Percentiles rank a stretch among this genome's conserved stretches.
These are phyloP conservation scores for Aspergillus caelatus DNA, from an alignment of 2,329 filamentous ascomycete species.

Conservation along the genomic window DNA sequence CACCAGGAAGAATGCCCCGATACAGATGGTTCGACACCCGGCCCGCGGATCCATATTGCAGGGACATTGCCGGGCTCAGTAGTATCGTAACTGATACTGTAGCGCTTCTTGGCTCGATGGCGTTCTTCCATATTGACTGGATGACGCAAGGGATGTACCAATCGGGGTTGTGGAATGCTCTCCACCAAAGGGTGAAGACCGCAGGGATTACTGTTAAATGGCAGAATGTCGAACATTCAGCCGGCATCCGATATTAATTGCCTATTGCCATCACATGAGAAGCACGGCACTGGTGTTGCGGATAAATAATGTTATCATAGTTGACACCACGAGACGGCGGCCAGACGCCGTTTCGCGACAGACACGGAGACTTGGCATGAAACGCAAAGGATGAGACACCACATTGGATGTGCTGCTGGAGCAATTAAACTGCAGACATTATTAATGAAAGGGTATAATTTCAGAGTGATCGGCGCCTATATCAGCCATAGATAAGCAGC, in stretches of 20 bases:
- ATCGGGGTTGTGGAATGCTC: not conserved
- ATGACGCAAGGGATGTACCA: not conserved
- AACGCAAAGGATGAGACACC: not conserved
- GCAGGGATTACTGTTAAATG: not conserved
- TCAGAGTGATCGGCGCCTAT: not conserved
- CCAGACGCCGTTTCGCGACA: not conserved
- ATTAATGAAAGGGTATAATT: not conserved
- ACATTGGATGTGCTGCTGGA: too few relatives aligned
- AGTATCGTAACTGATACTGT: not conserved
- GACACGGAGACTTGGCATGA: not conserved
- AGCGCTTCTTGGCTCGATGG: not conserved
- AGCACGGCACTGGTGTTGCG: not conserved
- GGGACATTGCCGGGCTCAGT: slow-evolving; percentile 2
- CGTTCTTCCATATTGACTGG: not conserved
- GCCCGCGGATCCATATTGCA: slow-evolving; percentile 6
- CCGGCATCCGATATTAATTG: not conserved
- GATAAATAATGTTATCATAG: not conserved
- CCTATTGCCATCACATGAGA: not conserved
- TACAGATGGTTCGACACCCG: slow-evolving; percentile 3
- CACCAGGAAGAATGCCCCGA: not conserved
- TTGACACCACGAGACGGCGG: not conserved
- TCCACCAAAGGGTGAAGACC: not conserved
- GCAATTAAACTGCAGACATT: not conserved
- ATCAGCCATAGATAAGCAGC: not conserved
- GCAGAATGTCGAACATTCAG: not conserved